phyloP scores from a whole-genome alignment of 2,329 filamentous ascomycete genomes.

The Rhynchosporium secalis region DNA sequence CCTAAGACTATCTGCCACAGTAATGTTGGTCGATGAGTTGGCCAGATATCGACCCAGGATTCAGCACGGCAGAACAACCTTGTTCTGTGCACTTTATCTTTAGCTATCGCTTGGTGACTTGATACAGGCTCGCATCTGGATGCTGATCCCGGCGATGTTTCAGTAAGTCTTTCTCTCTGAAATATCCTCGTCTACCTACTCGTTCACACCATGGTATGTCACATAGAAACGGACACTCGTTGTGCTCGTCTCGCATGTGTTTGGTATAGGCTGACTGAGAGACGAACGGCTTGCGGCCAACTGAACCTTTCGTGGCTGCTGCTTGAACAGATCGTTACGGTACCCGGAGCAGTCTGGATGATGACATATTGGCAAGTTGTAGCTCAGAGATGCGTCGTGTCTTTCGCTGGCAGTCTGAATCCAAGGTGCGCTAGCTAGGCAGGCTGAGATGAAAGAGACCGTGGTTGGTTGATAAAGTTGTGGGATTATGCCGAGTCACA shows the following conservation, averaged over 20 bases:
- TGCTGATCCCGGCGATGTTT: background rate
- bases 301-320: background rate
- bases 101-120: background rate
- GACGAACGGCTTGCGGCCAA: constrained; percentile 15
- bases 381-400: background rate
- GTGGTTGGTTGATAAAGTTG: background rate
- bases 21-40: background rate
- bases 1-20: no score
- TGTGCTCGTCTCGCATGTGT: constrained; percentile 43
- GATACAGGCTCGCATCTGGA: background rate
- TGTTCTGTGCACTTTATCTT: background rate
- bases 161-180: constrained; percentile 28
- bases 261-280: constrained; percentile 38
- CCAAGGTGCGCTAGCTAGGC: constrained; percentile 11
- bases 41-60: background rate
- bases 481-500: background rate
- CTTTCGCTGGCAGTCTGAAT: constrained; percentile 5
- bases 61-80: background rate
- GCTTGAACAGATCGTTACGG: constrained; percentile 18
- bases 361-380: constrained; percentile 22
- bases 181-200: constrained; percentile 27
- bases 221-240: constrained; percentile 41
- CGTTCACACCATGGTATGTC: constrained; percentile 35
- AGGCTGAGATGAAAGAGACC: background rate
- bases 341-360: constrained; percentile 20